Base-by-base conservation (phyloP, 225 moss, liverwort and hornwort genomes). In the Antitrichia curtipendula region DNA sequence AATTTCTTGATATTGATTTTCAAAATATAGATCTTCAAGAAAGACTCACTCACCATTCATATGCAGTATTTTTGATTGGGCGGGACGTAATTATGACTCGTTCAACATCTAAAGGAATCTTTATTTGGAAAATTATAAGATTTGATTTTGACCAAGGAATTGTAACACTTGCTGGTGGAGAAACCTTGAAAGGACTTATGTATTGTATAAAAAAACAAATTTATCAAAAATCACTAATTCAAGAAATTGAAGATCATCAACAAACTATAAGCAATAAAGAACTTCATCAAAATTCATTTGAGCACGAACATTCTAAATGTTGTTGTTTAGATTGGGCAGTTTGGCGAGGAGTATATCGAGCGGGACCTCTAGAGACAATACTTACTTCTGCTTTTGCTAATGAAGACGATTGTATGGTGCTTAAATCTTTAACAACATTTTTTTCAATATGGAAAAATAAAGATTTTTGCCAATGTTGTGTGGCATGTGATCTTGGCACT, bases 1-100 rank as follows among this genome's bases (percentile, higher is more conserved):
- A 93, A 84, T 98, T 94, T 60, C 75, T 98, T 50, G 95, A 98
- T 43, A 87, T 95, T 81, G 92, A 98, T 90, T 95, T 96, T n/a
- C 91, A 89, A 78, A 90, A 90, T 14, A 76, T 96, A 84, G 86
- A 96, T 80, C 88, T 96, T 14, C 92, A 90, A 79, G 84, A 93
- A 72, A 94, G 86, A 93, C 88, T 96, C 76, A 88, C 23, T 54
- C 75, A 91, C 24, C 95, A 91, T 88, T 91, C 93, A 34, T 96
- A 95, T 92, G 92, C 92, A 80, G 21, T 94, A 16, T 98, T 96
- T 47, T 81, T 95, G 45, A 71, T 6, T 77, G 91, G 85, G 57
- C 45, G 23, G 60, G 92, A 94, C 61, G 84, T 86, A 74, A 85
- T 96, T 22, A 87, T 96, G 69, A 86, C 77, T 73, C 86, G 94